phyloP scores from a whole-genome alignment of 2,329 filamentous ascomycete species.

The Waltergamsia citrina region DNA sequence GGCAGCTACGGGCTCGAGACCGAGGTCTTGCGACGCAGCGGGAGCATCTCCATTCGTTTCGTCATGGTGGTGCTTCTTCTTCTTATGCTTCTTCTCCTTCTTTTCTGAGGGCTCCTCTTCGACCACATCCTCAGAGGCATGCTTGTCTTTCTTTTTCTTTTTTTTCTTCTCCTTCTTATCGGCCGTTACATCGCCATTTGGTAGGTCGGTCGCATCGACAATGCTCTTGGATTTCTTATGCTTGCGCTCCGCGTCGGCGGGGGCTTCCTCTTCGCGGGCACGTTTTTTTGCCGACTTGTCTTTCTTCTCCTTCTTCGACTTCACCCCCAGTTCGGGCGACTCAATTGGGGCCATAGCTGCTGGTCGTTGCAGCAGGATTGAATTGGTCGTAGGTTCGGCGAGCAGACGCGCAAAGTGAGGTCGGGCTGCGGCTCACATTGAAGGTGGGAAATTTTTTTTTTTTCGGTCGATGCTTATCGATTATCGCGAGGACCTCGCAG shows the following conservation, averaged over 20 bases:
- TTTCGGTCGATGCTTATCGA: slow-evolving; percentile 1
- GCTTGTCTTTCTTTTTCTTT: slow-evolving; percentile 27
- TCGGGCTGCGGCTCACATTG: background rate
- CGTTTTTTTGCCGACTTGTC: slow-evolving; percentile 32
- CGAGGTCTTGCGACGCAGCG: no score
- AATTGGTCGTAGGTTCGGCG: no score
- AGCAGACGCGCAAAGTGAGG: background rate
- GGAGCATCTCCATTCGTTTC: no score
- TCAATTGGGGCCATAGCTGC: slow-evolving; percentile 21
- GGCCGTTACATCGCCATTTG: slow-evolving; percentile 7
- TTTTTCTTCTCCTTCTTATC: slow-evolving; percentile 20
- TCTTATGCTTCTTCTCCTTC: slow-evolving; percentile 36
- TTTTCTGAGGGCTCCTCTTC: slow-evolving; percentile 29
- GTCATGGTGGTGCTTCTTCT: no score
- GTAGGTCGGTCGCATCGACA: slow-evolving; percentile 16
- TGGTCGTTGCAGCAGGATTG: no score
- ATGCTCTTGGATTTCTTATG: slow-evolving; percentile 41
- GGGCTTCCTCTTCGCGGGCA: slow-evolving; percentile 29
- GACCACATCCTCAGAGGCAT: slow-evolving; percentile 33
- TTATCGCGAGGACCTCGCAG: background rate
- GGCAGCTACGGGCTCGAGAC: no score
- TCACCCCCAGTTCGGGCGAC: slow-evolving; percentile 18
- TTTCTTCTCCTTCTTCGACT: slow-evolving; percentile 29
- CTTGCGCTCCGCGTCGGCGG: slow-evolving; percentile 28
- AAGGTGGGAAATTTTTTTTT: slow-evolving; percentile 1